phyloP scores from a whole-genome alignment of 805 yeast genomes.

The Ogataea degrootiae region DNA sequence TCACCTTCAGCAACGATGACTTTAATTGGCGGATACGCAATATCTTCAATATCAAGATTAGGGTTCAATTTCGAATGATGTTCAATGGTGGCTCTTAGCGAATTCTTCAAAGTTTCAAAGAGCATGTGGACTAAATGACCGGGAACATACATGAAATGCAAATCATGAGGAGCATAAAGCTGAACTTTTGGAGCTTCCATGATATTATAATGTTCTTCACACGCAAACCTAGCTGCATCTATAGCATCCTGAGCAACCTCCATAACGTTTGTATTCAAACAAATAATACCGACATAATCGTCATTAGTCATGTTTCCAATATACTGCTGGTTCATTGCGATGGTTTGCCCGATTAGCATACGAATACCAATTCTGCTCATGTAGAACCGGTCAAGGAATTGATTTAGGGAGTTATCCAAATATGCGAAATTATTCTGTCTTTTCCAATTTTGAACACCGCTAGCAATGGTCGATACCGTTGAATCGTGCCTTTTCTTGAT shows the following conservation, averaged over 20 bases:
- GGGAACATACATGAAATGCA: constrained; percentile 86
- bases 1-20: constrained; percentile 84
- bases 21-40: constrained; percentile 77
- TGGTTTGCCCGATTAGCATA: constrained; percentile 92
- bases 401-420: constrained; percentile 70
- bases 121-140: constrained; percentile 90
- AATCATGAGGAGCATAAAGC: constrained; percentile 68
- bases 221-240: constrained; percentile 84
- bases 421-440: constrained; percentile 38
- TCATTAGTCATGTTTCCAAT: constrained; percentile 38
- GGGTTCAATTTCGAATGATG: constrained; percentile 58
- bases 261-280: constrained; percentile 76
- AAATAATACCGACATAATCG: constrained; percentile 84
- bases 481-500: constrained; percentile 88
- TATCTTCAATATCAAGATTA: constrained; percentile 48
- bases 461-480: constrained; percentile 87
- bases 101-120: constrained; percentile 82
- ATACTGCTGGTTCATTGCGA: constrained; percentile 49
- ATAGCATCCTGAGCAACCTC: constrained; percentile 85
- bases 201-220: constrained; percentile 86
- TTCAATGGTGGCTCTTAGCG: constrained; percentile 85
- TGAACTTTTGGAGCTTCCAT: constrained; percentile 83
- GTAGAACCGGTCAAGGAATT: constrained; percentile 79
- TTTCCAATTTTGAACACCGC: constrained; percentile 91
- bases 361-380: constrained; percentile 89